A percentile compares a stretch with the other conserved stretches of the same genome.
Conservation (phyloP, 73 alveolate species). For the Paramecium pentaurelia region DNA sequence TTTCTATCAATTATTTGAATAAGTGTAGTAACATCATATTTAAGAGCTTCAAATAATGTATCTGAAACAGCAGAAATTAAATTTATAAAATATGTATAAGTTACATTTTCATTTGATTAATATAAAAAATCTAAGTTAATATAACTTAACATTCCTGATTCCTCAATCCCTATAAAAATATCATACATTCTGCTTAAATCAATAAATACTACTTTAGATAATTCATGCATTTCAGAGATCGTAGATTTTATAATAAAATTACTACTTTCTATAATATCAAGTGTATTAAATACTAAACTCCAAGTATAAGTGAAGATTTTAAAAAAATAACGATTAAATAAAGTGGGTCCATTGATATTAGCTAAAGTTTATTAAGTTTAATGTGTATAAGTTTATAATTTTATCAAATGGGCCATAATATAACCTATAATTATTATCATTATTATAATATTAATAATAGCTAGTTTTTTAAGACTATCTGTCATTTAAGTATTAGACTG, state of each 20-base stretch:
- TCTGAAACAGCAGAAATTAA: not conserved
- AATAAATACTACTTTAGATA: not conserved
- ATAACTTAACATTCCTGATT: not conserved
- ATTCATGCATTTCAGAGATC: not conserved
- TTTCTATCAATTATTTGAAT: not conserved
- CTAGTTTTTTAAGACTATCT: not conserved
- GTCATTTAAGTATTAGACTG: not conserved
- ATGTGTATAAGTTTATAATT: not conserved
- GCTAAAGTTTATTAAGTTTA: not conserved
- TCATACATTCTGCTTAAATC: not conserved
- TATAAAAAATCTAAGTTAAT: not conserved
- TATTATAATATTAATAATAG: not conserved
- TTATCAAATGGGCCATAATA: not conserved
- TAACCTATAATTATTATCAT: not conserved
- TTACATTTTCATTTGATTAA: not conserved
- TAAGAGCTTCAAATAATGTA: not conserved
- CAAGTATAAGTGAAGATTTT: not conserved
- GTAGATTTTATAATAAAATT: not conserved
- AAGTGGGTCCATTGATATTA: not conserved
- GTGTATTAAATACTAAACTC: not conserved
- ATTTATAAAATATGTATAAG: not conserved
- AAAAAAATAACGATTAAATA: slow-evolving; percentile 23
- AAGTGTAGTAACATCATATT: not conserved
- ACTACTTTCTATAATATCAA: not conserved
- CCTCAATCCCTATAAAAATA: not conserved